These are phyloP conservation scores for Durotheca rogersii DNA, from an alignment of 495 filamentous ascomycete genomes.

Conservation along the genomic window DNA sequence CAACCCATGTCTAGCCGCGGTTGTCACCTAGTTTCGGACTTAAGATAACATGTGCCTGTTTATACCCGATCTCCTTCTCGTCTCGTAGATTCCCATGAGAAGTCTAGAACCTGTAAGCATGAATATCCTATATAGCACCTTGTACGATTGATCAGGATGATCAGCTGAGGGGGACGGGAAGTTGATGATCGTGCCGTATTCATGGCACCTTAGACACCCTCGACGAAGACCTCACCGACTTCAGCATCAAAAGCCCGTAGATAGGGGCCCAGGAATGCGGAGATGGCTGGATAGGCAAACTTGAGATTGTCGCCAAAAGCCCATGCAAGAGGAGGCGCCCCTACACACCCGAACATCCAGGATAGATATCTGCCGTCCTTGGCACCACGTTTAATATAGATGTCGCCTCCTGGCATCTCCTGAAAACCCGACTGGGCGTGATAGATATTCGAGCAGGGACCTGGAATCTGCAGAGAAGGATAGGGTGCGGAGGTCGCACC, in stretches of 20 bases:
- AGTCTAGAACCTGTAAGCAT: constrained; percentile 16
- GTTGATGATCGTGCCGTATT: constrained; percentile 12
- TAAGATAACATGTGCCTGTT: no score
- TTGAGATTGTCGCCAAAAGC: constrained; percentile 14
- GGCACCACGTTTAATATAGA: constrained; percentile 33
- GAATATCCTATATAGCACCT: constrained; percentile 18
- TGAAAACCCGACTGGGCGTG: constrained; percentile 20
- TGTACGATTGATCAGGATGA: constrained; percentile 16
- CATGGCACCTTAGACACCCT: constrained; percentile 5
- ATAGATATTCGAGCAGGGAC: constrained; percentile 14
- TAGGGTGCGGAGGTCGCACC: constrained; percentile 31
- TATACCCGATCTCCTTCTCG: no score
- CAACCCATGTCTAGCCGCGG: no score
- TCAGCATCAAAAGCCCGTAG: constrained; percentile 9
- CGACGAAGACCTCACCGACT: constrained; percentile 14
- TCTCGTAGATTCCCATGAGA: constrained; percentile 18
- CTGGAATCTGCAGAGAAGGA: constrained; percentile 17
- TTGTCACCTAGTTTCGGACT: no score
- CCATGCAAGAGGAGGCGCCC: constrained; percentile 1
- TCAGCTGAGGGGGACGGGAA: constrained; percentile 27
- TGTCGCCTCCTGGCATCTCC: constrained; percentile 22
- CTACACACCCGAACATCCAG: constrained; percentile 6
- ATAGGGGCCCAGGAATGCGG: constrained; percentile 21
- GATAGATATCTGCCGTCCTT: constrained; percentile 38
- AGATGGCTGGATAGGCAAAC: constrained; percentile 3